Evolutionary conservation across 345 rosid genomes (phyloP), one percentile per base, ranked within the genome.

Genomic region (Populus davidiana): DNA sequence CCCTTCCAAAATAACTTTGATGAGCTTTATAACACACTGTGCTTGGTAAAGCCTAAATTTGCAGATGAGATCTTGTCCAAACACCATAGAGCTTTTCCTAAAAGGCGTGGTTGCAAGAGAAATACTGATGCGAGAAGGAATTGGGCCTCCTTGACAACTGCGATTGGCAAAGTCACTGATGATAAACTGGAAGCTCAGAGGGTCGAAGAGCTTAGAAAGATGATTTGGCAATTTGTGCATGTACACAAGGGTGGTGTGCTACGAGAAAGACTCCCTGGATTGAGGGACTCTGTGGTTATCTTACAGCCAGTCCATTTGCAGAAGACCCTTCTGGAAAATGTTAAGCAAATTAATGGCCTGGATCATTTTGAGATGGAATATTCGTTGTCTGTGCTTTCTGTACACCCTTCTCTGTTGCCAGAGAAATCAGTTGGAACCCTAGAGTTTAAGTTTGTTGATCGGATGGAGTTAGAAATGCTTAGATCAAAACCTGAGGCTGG

Each of bases 1-100:
- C 93, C 93, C 0, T 93, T 93, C 77, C 98, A 93, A 84, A 93
- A 93, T 36, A 93, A 91, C 70, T 91, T 87, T 62, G 86, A 80
- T 44, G 98, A 93, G 81, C 90, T 93, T 17, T 88, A 72, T 20
- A 93, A 90, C 73, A 87, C 89, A 23, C 72, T 93, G 54, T 78
- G 81, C 81, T 77, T 93, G 82, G 89, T 83, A 43, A 84, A 87
- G n/a, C 94, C 91, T 10, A 82, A 83, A 47, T 84, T 87, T 50
- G 69, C 75, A 31, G 85, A 78, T 1, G 29, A 8, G 52, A 67
- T 74, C 2, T 5, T 71, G 1, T n/a, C 38, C 33, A 47, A 25
- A 23, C 2, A 0, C 23, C 16, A 8, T 43, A 52, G 12, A 44
- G 8, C 5, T 14, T 6, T 25, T 35, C 5, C 17, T 8, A 78